phyloP scores from a whole-genome alignment of 345 rosid genomes.

The Eucalyptus leucophloia region DNA sequence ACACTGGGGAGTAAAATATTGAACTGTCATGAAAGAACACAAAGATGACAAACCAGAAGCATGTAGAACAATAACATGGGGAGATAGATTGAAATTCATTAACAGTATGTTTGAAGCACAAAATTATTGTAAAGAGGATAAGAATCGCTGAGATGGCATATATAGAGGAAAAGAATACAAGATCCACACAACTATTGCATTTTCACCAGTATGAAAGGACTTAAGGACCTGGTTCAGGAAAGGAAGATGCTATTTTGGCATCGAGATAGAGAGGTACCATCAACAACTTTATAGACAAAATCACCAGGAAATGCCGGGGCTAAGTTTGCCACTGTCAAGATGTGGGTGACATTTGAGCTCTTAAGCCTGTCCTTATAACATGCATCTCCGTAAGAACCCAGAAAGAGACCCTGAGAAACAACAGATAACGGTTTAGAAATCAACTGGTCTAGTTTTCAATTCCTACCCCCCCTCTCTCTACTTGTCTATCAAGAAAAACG shows the following conservation, averaged over 20 bases:
- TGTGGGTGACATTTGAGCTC: conserved; percentile 32
- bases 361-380: conserved; percentile 35
- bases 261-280: conserved; percentile 15
- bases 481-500: not conserved
- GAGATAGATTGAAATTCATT: not conserved
- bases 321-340: conserved; percentile 56
- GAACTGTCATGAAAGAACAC: not conserved
- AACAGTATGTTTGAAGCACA: not conserved
- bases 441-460: not conserved
- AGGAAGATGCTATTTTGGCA: not conserved
- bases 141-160: not conserved
- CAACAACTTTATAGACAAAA: conserved; percentile 56
- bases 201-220: not conserved
- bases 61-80: not conserved
- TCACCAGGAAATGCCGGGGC: conserved; percentile 46
- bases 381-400: conserved; percentile 40
- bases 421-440: not conserved
- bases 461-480: not conserved
- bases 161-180: not conserved
- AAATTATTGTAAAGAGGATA: not conserved
- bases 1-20: not conserved
- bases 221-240: not conserved
- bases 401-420: conserved; percentile 17
- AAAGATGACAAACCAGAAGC: not conserved
- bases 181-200: not conserved